A percentile compares a stretch with the other conserved stretches of the same genome.
Conservation (phyloP, 2,329 filamentous ascomycete species). For the Gliomastix tumulicola region DNA sequence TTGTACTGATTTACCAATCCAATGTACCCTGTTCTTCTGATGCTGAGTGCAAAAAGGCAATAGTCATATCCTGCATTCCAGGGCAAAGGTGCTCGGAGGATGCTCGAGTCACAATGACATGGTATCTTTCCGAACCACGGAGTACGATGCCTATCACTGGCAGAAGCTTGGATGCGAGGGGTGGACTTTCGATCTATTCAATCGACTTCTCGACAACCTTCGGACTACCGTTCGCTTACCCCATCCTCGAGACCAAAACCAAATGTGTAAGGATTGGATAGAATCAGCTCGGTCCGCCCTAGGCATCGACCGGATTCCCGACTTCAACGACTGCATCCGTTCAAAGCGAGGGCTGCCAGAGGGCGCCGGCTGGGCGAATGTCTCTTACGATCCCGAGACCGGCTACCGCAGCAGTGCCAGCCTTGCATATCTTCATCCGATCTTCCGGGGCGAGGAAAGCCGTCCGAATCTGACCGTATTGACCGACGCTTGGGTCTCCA, state of each 20-base stretch:
- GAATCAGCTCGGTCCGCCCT: conserved; percentile 71
- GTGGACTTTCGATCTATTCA: conserved; percentile 83
- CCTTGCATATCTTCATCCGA: conserved; percentile 92
- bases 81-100: conserved; percentile 85
- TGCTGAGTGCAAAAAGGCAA: no score
- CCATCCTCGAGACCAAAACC: conserved; percentile 77
- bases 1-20: background rate
- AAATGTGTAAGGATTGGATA: conserved; percentile 88
- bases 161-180: conserved; percentile 73
- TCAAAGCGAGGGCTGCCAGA: conserved; percentile 64
- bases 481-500: conserved; percentile 82
- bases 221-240: conserved; percentile 89
- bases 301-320: conserved; percentile 71
- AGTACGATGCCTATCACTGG: conserved; percentile 83
- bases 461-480: conserved; percentile 79
- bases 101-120: conserved; percentile 93
- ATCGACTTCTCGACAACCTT: conserved; percentile 72
- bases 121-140: conserved; percentile 86
- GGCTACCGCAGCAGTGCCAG: conserved; percentile 78
- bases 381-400: conserved; percentile 86
- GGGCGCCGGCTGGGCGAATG: conserved; percentile 83
- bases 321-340: conserved; percentile 83
- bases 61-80: conserved; percentile 84
- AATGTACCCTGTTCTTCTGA: no score
- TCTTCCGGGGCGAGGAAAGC: conserved; percentile 75